Base-by-base conservation (phyloP, 2,329 filamentous ascomycete genomes). In the Annulohypoxylon truncatum region DNA sequence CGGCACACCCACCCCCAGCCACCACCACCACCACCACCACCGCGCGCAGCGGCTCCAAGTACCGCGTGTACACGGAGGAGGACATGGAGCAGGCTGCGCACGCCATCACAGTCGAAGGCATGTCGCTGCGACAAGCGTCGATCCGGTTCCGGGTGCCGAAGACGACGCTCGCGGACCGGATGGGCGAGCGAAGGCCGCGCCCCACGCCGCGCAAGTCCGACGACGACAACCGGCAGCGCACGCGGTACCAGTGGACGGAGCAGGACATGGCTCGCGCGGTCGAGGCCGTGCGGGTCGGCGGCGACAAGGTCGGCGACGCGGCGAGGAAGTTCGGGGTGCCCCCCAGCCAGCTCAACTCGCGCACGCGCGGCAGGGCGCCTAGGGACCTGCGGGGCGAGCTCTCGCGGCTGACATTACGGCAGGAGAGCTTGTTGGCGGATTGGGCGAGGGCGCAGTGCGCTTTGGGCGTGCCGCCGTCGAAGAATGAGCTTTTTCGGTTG, bases 381-480 rank as follows among this genome's bases (percentile, higher is more conserved):
- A 62, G 57, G 15, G 53, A 67, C 31, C 64, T 75, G 22, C 71
- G 71, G 56, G 62, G 63, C 47, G 68, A 73, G 22, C 48, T 69
- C 28, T 68, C 68, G 12, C 65, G 68, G 10, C 48, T 75, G 38
- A 69, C 72, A 4, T 64, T 72, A 4, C 56, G 69, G 12, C 70
- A 75, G 57, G 74, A 75, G 59, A 68, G 55, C 22, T 50, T 75
- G 22, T 54, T 76, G 8, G 73, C 72, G 1, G 70, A 74, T 28
- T 75, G 71, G 72, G 74, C 73, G 3, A 38, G 46, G 20, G 71
- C 68, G 20, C 71, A 72, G 53, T 64, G 50, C 1, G 61, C 64
- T 48, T 60, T 76, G 2, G 73, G 72, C 1, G 70, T 71, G 9
- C 74, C 74, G 13, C 66, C 73, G 3, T 64, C 64, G 2, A 74